A percentile compares a stretch with the other conserved stretches of the same genome.
phyloP scores from a whole-genome alignment of 352 stramenopile species.

The Aphanomyces euteiches region DNA sequence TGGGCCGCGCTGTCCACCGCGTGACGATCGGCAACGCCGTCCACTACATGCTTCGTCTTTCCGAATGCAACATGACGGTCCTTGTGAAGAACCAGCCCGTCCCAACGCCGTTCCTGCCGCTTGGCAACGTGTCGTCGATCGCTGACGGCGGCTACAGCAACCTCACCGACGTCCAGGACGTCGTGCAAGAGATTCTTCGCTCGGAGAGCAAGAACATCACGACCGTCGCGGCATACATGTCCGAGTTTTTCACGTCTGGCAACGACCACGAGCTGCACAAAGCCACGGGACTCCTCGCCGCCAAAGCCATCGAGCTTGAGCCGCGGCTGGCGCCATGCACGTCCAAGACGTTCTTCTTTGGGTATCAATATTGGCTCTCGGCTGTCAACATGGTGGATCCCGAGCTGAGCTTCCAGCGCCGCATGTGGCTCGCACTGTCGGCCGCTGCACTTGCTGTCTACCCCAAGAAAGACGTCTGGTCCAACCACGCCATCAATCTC shows the following conservation, averaged over 20 bases:
- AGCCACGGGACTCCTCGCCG: neutral
- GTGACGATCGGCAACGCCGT: conserved; percentile 22
- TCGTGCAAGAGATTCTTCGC: conserved; percentile 5
- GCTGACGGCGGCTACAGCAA: conserved; percentile 6
- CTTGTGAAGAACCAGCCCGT: no score
- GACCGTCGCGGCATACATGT: neutral
- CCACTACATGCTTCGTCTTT: conserved; percentile 22
- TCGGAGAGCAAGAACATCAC: neutral
- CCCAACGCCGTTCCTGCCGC: no score
- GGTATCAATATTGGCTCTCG: conserved; percentile 26
- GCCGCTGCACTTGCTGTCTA: neutral
- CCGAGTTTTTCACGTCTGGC: neutral
- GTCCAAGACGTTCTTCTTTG: conserved; percentile 1
- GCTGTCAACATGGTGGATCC: conserved; percentile 22
- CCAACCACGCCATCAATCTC: conserved; percentile 1
- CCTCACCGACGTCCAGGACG: neutral
- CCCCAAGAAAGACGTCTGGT: conserved; percentile 8
- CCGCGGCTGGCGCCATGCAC: no score
- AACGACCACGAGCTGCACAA: conserved; percentile 22
- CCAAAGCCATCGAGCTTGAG: no score
- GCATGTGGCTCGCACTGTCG: neutral
- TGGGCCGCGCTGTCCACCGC: neutral
- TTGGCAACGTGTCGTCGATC: neutral
- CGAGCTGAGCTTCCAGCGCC: conserved; percentile 1
- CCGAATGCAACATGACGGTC: neutral